Conservation (phyloP, 2,329 filamentous ascomycete species). For the Paraphoma chrysanthemicola region DNA sequence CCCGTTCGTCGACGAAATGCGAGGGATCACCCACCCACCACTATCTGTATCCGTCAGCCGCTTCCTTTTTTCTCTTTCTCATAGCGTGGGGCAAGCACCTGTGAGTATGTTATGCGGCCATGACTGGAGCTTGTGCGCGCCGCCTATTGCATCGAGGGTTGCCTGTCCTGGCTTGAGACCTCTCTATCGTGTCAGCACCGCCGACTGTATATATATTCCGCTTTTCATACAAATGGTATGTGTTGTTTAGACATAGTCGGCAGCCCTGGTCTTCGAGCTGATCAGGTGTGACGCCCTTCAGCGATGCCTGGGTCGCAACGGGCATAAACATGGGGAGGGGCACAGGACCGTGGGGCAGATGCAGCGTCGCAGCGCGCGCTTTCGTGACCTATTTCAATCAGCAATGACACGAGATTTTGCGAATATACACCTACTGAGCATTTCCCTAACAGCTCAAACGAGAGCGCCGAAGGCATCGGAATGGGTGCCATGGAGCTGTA, state of each 20-base stretch:
- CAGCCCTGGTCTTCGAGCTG: conserved; percentile 91
- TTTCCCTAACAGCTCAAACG: conserved; percentile 47
- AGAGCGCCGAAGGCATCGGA: conserved; percentile 46
- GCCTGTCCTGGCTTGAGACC: conserved; percentile 94
- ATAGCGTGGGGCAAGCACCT: conserved; percentile 43
- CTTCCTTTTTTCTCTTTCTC: not conserved
- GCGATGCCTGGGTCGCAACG: conserved; percentile 92
- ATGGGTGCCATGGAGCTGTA: conserved; percentile 34
- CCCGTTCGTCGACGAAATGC: conserved; percentile 15
- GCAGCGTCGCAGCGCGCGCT: conserved; percentile 86
- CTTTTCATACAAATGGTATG: conserved; percentile 75
- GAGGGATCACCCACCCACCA: conserved; percentile 50
- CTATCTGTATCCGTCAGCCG: conserved; percentile 51
- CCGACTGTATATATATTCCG: not conserved
- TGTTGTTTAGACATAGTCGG: conserved; percentile 94
- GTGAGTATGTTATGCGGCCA: conserved; percentile 97
- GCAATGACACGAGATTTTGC: not conserved
- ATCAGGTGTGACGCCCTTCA: conserved; percentile 92
- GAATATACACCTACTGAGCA: conserved; percentile 39
- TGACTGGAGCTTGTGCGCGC: conserved; percentile 91
- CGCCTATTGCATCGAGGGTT: conserved; percentile 84
- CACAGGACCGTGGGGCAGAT: conserved; percentile 89
- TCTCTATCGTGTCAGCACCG: conserved; percentile 38
- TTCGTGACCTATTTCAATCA: conserved; percentile 72
- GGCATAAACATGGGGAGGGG: conserved; percentile 97